A percentile compares a stretch with the other conserved stretches of the same genome.
These are phyloP conservation scores for Saccharomyces hybrid DNA, from an alignment of 1,139 yeast genomes.

Conservation along the genomic window DNA sequence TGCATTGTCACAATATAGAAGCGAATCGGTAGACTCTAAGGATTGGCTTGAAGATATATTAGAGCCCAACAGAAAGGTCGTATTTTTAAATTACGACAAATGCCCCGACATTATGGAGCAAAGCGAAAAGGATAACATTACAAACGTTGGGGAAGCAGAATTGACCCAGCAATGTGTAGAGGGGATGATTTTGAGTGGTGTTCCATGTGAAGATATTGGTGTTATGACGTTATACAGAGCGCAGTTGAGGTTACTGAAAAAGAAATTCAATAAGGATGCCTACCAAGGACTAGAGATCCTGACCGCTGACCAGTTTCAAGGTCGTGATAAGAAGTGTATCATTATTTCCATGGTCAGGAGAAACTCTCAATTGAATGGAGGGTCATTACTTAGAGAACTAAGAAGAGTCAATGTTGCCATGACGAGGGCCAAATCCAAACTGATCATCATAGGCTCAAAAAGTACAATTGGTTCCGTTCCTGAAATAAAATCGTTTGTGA, in stretches of 20 bases:
- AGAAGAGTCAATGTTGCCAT: conserved; percentile 89
- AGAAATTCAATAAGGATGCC: conserved; percentile 35
- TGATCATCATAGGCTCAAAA: conserved; percentile 73
- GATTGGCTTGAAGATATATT: conserved; percentile 42
- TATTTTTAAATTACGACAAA: conserved; percentile 71
- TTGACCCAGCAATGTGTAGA: conserved; percentile 56
- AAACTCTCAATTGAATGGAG: conserved; percentile 57
- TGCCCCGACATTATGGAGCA: conserved; percentile 46
- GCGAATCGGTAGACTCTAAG: conserved; percentile 11
- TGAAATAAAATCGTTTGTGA: conserved; percentile 55
- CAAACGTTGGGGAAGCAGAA: conserved; percentile 64
- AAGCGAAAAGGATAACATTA: conserved; percentile 54
- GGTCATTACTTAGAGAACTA: conserved; percentile 81
- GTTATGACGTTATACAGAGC: conserved; percentile 85
- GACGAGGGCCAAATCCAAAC: conserved; percentile 80
- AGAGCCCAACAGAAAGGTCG: conserved; percentile 48
- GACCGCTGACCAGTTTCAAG: conserved; percentile 95
- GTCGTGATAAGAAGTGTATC: conserved; percentile 87
- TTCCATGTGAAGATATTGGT: conserved; percentile 50
- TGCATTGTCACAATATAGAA: conserved; percentile 10
- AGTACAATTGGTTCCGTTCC: conserved; percentile 50
- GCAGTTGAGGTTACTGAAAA: conserved; percentile 54
- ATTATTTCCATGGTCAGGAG: conserved; percentile 82
- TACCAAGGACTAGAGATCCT: conserved; percentile 54
- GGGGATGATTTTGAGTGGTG: conserved; percentile 53